A percentile compares a stretch with the other conserved stretches of the same genome.
phyloP scores from a whole-genome alignment of 179 eudicot genomes.

The Vitellaria paradoxa region DNA sequence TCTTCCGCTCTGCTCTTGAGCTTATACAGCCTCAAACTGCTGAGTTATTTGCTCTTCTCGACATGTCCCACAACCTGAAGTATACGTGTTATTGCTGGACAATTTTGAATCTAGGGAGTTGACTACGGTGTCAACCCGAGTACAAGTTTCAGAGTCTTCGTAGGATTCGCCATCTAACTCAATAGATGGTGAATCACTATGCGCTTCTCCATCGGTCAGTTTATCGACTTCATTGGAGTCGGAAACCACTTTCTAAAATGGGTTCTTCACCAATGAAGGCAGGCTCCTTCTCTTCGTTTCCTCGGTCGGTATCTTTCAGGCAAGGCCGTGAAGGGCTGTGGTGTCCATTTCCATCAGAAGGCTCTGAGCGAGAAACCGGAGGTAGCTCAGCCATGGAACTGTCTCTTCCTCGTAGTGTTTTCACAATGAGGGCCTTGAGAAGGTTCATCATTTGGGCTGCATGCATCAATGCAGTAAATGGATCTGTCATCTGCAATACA shows the following conservation, averaged over 20 bases:
- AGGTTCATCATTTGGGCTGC: slow-evolving; percentile 89
- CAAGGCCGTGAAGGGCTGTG: slow-evolving; percentile 37
- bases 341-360: slow-evolving; percentile 37
- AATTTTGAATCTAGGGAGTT: slow-evolving; percentile 10
- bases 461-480: slow-evolving; percentile 79
- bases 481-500: slow-evolving; percentile 66
- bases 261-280: slow-evolving; percentile 27
- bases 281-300: slow-evolving; percentile 24
- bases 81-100: slow-evolving; percentile 12
- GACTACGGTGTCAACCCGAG: background rate
- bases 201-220: slow-evolving; percentile 30
- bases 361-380: slow-evolving; percentile 25
- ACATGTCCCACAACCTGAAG: slow-evolving; percentile 17
- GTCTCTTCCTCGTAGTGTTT: slow-evolving; percentile 65
- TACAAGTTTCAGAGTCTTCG: slow-evolving; percentile 21
- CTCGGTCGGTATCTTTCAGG: slow-evolving; percentile 28
- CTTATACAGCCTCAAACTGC: slow-evolving; percentile 52
- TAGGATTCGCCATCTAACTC: slow-evolving; percentile 19
- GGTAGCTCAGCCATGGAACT: slow-evolving; percentile 45
- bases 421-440: slow-evolving; percentile 69
- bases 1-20: slow-evolving; percentile 36
- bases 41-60: slow-evolving; percentile 40
- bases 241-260: slow-evolving; percentile 15
- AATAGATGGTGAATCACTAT: slow-evolving; percentile 26
- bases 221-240: slow-evolving; percentile 18